phyloP scores from a whole-genome alignment of 164 flowering plant species.

The Chloranthus sessilifolius region DNA sequence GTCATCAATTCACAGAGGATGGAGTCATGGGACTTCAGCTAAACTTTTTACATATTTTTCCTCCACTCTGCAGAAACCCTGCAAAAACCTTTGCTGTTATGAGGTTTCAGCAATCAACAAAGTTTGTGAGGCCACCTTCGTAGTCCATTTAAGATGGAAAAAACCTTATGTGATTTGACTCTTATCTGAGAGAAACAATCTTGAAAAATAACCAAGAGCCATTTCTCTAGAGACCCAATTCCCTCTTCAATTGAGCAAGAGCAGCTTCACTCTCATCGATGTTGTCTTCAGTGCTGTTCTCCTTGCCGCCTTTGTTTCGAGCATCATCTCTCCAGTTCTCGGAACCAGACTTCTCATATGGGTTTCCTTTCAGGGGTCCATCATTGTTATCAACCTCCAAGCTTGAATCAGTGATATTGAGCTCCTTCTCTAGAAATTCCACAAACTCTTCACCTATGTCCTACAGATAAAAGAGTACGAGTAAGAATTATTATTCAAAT shows the following conservation, averaged over 20 bases:
- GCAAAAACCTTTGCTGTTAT: too few species aligned
- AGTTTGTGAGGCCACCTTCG: too few species aligned
- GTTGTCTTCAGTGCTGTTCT: conserved; percentile 53
- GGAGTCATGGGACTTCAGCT: too few species aligned
- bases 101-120: too few species aligned
- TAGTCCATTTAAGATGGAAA: too few species aligned
- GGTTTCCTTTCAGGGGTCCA: conserved; percentile 13
- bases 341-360: conserved; percentile 21
- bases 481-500: too few species aligned
- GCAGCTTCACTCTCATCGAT: conserved; percentile 88
- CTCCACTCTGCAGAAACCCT: too few species aligned
- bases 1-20: too few species aligned
- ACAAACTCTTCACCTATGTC: conserved; percentile 97
- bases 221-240: conserved; percentile 49
- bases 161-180: too few species aligned
- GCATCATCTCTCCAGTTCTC: conserved; percentile 9
- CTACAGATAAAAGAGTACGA: conserved; percentile 35
- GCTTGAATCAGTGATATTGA: conserved; percentile 58
- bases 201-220: too few species aligned
- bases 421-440: conserved; percentile 91
- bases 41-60: too few species aligned
- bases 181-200: too few species aligned
- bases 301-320: conserved; percentile 16
- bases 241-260: conserved; percentile 72
- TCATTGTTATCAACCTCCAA: conserved; percentile 18